phyloP scores from a whole-genome alignment of 1,139 yeast species.

The Scheffersomyces parashehatae region DNA sequence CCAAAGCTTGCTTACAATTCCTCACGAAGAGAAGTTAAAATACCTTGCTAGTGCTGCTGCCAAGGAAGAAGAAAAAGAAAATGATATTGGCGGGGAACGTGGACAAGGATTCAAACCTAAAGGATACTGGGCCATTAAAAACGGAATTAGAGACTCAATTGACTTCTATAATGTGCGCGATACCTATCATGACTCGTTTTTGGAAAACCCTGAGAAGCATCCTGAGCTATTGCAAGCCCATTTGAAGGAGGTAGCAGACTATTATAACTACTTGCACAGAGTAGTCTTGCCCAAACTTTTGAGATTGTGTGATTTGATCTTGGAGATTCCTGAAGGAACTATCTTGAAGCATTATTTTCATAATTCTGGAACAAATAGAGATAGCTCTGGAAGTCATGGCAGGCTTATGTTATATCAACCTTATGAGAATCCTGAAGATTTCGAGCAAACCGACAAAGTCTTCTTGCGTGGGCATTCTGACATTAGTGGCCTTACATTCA shows the following conservation, averaged over 20 bases:
- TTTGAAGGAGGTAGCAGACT: conserved; percentile 35
- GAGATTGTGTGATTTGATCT: conserved; percentile 38
- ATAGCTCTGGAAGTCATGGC: conserved; percentile 37
- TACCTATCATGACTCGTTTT: conserved; percentile 21
- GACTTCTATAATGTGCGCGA: conserved; percentile 40
- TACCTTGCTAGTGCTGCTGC: conserved; percentile 36
- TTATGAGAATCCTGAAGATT: conserved; percentile 25
- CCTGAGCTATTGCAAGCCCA: conserved; percentile 39
- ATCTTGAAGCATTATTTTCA: conserved; percentile 31
- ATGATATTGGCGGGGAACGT: conserved; percentile 39
- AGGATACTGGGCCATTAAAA: conserved; percentile 43
- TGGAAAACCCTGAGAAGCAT: conserved; percentile 18
- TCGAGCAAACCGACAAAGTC: conserved; percentile 32
- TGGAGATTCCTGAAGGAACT: conserved; percentile 45
- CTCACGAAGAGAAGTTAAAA: conserved; percentile 37
- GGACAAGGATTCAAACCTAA: conserved; percentile 48
- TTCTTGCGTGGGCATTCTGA: conserved; percentile 56
- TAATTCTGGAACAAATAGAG: conserved; percentile 27
- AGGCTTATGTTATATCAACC: conserved; percentile 44
- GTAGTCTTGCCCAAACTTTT: conserved; percentile 34
- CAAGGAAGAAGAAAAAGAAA: conserved; percentile 17
- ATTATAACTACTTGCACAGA: conserved; percentile 35
- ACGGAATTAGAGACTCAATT: conserved; percentile 41
- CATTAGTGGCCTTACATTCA: conserved; percentile 48
- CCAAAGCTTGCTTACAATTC: conserved; percentile 35